Evolutionary conservation across 305 asterid species (phyloP), one percentile per base, ranked within the genome.

Genomic region (Fraxinus ornus): DNA sequence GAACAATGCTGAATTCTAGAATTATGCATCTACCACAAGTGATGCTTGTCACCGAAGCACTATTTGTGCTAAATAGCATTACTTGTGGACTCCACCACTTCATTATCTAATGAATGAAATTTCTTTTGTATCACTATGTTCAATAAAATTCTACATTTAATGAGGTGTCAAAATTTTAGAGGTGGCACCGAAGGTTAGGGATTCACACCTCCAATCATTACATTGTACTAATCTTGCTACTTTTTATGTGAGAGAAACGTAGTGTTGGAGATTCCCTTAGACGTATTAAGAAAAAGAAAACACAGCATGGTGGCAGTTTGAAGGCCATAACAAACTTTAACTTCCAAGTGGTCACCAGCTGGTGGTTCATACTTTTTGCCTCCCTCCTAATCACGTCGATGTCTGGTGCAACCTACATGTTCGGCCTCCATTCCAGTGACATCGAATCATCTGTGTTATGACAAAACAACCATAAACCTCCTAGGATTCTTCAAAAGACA

Each of bases 401-500:
- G 89, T 78, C 94, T 5, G 92, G 96, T 4, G 92, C 96, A 21
- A 86, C 91, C 26, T 92, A 88, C 88, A 92, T 88, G 88, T 92
- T 89, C 39, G 93, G 92, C 1, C 84, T 90, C 41, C 90, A 89
- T 79, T 89, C 94, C 4, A 84, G 79, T 3, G 92, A 87, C 47
- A 87, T 92, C 66, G 91, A 92, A 39, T 39, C 88, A 2, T 74
- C 93, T 3, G 80, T 88, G 94, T 0, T 92, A 91, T 60, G 91
- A 91, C 39, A 91, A 91, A 57, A 88, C 90, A 2, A 91, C 92
- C 24, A 22, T 92, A 3, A 92, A 92, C 76, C 82, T 92, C 36
- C 30, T 92, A 5, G 79, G 97, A 37, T 90, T 92, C 87, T 92
- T 92, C 83, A 92, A 92, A 70, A n/a, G 97, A 92, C 41, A 60